Conservation (phyloP, 2,329 filamentous ascomycete genomes). For the Basipetospora chlamydospora region DNA sequence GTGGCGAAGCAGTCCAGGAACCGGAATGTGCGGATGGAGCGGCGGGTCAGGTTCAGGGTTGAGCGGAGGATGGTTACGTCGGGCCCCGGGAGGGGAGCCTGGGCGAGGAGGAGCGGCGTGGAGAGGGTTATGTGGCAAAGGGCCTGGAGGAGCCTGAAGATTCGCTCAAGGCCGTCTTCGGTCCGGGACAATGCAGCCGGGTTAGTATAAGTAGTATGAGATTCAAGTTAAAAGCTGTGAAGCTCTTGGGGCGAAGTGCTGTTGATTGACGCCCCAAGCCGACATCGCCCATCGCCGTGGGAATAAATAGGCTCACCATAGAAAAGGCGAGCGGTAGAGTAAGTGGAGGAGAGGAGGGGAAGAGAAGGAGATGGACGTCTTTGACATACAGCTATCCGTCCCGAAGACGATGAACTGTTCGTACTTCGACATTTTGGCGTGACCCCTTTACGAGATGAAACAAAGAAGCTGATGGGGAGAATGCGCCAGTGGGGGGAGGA, state of each 20-base stretch:
- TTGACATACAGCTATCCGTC: slow-evolving; percentile 4
- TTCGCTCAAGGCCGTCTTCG: slow-evolving; percentile 47
- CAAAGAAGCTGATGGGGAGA: neutral
- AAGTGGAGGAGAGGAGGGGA: neutral
- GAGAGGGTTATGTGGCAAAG: slow-evolving; percentile 31
- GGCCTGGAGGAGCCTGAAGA: slow-evolving; percentile 42
- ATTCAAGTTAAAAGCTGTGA: slow-evolving; percentile 29
- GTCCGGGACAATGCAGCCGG: too few species aligned
- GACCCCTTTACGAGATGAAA: neutral
- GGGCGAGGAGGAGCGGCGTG: slow-evolving; percentile 25
- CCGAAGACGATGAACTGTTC: slow-evolving; percentile 15
- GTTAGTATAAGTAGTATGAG: too few species aligned
- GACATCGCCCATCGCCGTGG: neutral
- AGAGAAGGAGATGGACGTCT: neutral
- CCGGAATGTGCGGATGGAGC: slow-evolving; percentile 54
- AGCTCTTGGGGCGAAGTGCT: neutral
- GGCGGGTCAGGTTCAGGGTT: slow-evolving; percentile 34
- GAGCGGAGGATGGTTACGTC: slow-evolving; percentile 17
- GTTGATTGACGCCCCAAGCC: too few species aligned
- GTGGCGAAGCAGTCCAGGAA: slow-evolving; percentile 44
- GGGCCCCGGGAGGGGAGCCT: slow-evolving; percentile 15
- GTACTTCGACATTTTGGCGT: slow-evolving; percentile 14
- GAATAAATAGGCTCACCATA: too few species aligned
- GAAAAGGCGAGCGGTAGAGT: neutral
- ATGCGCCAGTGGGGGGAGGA: too few species aligned